A percentile compares a stretch with the other conserved stretches of the same genome.
phyloP scores from a whole-genome alignment of 2,329 filamentous ascomycete species.

The Torrubiella hemipterigena region DNA sequence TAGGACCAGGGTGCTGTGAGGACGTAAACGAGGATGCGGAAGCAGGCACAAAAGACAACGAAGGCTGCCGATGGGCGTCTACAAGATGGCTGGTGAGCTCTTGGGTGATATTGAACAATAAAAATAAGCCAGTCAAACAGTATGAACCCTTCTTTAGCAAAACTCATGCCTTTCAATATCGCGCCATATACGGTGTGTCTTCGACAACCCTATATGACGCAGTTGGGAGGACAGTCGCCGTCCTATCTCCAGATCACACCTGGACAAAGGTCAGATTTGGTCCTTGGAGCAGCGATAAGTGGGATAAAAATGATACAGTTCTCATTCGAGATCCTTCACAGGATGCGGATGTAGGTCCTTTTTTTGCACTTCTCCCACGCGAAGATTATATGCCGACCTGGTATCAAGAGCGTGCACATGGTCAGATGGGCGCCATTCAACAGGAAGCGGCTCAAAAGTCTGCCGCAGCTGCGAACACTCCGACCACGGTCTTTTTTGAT shows the following conservation, averaged over 20 bases:
- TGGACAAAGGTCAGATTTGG: constrained; percentile 9
- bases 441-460: constrained; percentile 3
- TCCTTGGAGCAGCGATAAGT: constrained; percentile 5
- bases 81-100: constrained; percentile 10
- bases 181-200: constrained; percentile 4
- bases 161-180: constrained; percentile 7
- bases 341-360: constrained; percentile 3
- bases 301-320: constrained; percentile 5
- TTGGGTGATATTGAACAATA: constrained; percentile 13
- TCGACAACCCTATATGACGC: constrained; percentile 7
- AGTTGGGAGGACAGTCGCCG: constrained; percentile 7
- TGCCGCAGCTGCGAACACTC: constrained; percentile 1
- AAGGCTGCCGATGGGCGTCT: no score
- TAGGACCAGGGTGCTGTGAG: not conserved
- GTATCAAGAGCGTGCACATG: constrained; percentile 6
- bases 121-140: constrained; percentile 8
- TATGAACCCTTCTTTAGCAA: constrained; percentile 11
- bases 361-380: constrained; percentile 3
- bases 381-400: constrained; percentile 9
- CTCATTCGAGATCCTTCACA: constrained; percentile 2
- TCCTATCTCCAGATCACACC: constrained; percentile 9
- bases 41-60: no score
- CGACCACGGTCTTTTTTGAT: constrained; percentile 2
- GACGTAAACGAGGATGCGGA: no score
- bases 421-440: constrained; percentile 1